phyloP scores from a whole-genome alignment of 768 basidiomycete species.

The Psilocybe sp. region DNA sequence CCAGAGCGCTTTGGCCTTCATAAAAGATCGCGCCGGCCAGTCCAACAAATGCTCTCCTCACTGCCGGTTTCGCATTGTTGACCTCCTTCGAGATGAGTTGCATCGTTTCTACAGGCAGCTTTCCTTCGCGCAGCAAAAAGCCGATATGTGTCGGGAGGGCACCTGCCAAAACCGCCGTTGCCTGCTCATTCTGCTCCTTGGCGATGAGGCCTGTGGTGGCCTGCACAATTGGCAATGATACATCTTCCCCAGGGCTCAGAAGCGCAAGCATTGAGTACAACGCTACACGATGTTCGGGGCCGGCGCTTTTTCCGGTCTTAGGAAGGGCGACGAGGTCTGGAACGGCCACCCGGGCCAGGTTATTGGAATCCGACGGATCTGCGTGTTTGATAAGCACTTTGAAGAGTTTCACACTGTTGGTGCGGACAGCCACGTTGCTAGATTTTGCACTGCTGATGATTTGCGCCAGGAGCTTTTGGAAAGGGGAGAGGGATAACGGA shows the following conservation, averaged over 20 bases:
- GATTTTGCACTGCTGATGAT: slow-evolving; percentile 73
- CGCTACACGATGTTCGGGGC: slow-evolving; percentile 80
- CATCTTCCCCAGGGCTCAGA: slow-evolving; percentile 41
- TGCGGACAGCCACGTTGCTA: slow-evolving; percentile 58
- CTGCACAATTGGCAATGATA: slow-evolving; percentile 45
- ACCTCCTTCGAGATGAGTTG: slow-evolving; percentile 69
- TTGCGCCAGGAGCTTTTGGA: slow-evolving; percentile 56
- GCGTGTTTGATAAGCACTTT: slow-evolving; percentile 36
- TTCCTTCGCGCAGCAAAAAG: slow-evolving; percentile 42
- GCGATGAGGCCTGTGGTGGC: slow-evolving; percentile 37
- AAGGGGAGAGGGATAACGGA: slow-evolving; percentile 41
- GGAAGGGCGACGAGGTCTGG: slow-evolving; percentile 73
- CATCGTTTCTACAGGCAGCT: slow-evolving; percentile 42
- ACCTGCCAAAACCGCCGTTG: slow-evolving; percentile 49
- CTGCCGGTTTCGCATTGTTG: slow-evolving; percentile 56
- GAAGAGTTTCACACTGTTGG: slow-evolving; percentile 58
- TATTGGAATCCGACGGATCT: slow-evolving; percentile 27
- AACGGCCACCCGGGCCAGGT: slow-evolving; percentile 43
- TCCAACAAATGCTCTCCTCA: slow-evolving; percentile 59
- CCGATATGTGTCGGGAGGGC: slow-evolving; percentile 61
- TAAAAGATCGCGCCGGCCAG: slow-evolving; percentile 57
- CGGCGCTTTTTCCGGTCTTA: slow-evolving; percentile 80
- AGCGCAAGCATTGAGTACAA: slow-evolving; percentile 75
- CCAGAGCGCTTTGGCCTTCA: slow-evolving; percentile 41
- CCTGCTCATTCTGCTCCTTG: slow-evolving; percentile 80